phyloP scores from a whole-genome alignment of 306 rosid genomes.

The Cercis canadensis region DNA sequence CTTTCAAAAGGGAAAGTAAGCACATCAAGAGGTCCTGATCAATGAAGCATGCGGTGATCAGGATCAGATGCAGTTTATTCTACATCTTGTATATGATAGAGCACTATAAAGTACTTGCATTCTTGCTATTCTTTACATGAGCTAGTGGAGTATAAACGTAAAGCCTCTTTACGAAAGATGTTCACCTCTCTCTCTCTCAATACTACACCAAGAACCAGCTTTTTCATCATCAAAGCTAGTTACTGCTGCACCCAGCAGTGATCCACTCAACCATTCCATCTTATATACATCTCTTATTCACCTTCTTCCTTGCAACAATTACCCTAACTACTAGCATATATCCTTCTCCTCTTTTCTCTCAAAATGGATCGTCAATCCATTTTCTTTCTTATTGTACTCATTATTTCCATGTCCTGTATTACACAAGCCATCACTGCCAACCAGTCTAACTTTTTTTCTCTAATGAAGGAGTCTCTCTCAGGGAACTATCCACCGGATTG shows the following conservation, averaged over 20 bases:
- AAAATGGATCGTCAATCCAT: conserved; percentile 49
- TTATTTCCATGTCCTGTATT: conserved; percentile 29
- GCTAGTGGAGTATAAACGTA: conserved; percentile 73
- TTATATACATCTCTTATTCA: conserved; percentile 64
- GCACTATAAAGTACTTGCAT: conserved; percentile 47
- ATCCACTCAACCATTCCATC: conserved; percentile 58
- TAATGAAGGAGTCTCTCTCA: conserved; percentile 54
- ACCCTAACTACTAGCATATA: conserved; percentile 29
- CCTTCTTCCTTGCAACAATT: conserved; percentile 44
- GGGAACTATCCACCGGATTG: conserved; percentile 60
- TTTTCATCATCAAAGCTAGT: conserved; percentile 52
- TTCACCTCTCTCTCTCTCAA: conserved; percentile 35
- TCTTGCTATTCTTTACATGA: conserved; percentile 48
- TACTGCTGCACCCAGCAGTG: conserved; percentile 47
- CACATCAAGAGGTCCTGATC: conserved; percentile 37
- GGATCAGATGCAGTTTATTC: conserved; percentile 43
- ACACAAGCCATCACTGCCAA: conserved; percentile 36
- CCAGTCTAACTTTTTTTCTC: conserved; percentile 57
- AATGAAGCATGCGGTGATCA: conserved; percentile 36
- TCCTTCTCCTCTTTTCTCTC: conserved; percentile 23
- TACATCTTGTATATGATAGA: conserved; percentile 32
- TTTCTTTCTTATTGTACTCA: conserved; percentile 44
- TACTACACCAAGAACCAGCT: conserved; percentile 57
- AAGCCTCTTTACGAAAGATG: conserved; percentile 80
- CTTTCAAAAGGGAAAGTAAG: conserved; percentile 25